Evolutionary conservation across 148 eudicot species (phyloP), one percentile per base, ranked within the genome.

Genomic region (Pouteria glomerata): DNA sequence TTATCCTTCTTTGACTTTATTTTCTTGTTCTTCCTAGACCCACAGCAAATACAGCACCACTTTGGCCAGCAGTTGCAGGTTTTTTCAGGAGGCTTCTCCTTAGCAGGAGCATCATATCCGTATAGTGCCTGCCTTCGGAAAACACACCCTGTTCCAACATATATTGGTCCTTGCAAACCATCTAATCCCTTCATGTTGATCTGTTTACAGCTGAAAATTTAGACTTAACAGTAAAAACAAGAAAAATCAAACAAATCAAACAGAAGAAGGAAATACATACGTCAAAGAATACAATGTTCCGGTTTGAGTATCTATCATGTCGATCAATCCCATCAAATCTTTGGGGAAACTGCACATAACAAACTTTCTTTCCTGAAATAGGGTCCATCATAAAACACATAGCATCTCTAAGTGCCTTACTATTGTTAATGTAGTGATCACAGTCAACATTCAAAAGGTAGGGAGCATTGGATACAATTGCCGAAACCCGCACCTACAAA

Each of bases 391-490:
- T 66, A 78, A 86, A 86, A 70, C 89, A 86, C 89, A 86, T 86
- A 57, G 89, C 76, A 75, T 86, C 89, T 19, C 89, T 78, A 6
- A 86, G 85, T 65, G 89, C 89, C 80, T 86, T 83, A 70, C 90
- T 82, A 51, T 84, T 82, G 81, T 84, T 82, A 53, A 84, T 82
- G 68, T 87, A 84, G 78, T 90, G 96, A 85, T 90, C 96, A 85
- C 96, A 90, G 69, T 90, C 96, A 21, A 90, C 96, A 37, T 90
- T 90, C 42, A 90, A 83, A 35, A 90, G 80, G 72, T 85, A 90
- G 31, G 96, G 90, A 58, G 96, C 96, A 79, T 90, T 90, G 72
- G 96, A 90, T 63, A 90, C 72, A 56, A 90, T 82, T 48, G 92
- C 96, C 10, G 96, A 84, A 71, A 90, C 96, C 69, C 96, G 80